Evolutionary conservation across 192 early-diverging fungal species (phyloP).

Genomic region (Chytriomyces confervae): DNA sequence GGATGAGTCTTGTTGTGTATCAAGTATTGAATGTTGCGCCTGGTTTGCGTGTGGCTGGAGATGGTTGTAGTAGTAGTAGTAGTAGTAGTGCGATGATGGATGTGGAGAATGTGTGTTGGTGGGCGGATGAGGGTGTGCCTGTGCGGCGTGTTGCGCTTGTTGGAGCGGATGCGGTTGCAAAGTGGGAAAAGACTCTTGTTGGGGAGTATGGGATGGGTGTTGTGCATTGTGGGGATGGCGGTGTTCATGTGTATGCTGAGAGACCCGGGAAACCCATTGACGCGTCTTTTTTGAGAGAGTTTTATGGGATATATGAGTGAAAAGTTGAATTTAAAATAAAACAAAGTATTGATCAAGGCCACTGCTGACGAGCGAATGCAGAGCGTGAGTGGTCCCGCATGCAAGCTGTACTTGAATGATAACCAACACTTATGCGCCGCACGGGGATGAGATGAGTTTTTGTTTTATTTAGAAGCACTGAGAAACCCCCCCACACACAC

Average conservation of each 20-base stretch:
- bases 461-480: not conserved
- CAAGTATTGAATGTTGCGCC: not conserved
- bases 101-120: conserved; percentile 9
- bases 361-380: too few species aligned
- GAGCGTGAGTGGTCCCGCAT: too few species aligned
- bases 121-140: not conserved
- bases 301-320: not conserved
- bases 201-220: not conserved
- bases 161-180: not conserved
- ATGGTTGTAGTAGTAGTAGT: not conserved
- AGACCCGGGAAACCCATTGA: not conserved
- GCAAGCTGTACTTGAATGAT: too few species aligned
- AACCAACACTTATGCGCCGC: too few species aligned
- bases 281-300: not conserved
- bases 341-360: not conserved
- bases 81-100: not conserved
- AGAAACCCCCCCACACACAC: not conserved
- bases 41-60: not conserved
- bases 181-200: not conserved
- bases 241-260: not conserved
- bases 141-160: conserved; percentile 16
- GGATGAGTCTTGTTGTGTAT: conserved; percentile 21
- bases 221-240: not conserved
- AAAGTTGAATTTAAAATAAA: not conserved
- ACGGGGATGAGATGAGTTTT: not conserved